These are phyloP conservation scores for Cladosporium sphaerospermum DNA, from an alignment of 2,329 filamentous ascomycete species.

Conservation along the genomic window DNA sequence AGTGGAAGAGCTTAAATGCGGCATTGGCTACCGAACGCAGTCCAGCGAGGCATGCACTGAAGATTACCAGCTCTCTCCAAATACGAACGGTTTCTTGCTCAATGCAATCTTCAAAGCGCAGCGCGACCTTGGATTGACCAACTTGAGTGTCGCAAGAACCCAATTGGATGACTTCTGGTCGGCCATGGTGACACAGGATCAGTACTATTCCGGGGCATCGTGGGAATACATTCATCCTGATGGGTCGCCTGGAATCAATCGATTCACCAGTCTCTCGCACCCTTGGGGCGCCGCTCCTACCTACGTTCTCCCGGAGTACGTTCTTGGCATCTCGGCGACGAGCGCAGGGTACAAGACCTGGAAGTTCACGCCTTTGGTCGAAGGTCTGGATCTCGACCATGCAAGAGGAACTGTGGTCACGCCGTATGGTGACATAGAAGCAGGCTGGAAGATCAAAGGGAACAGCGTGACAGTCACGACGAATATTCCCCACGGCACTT, in stretches of 20 bases:
- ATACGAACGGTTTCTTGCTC: slow-evolving; percentile 42
- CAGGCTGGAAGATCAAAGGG: slow-evolving; percentile 19
- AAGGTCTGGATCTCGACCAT: slow-evolving; percentile 24
- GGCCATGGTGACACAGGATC: slow-evolving; percentile 35
- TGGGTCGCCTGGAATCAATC: slow-evolving; percentile 35
- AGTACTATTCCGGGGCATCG: slow-evolving; percentile 34
- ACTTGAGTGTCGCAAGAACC: slow-evolving; percentile 21
- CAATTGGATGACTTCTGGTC: slow-evolving; percentile 38
- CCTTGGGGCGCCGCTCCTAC: slow-evolving; percentile 43
- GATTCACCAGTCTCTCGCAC: slow-evolving; percentile 40
- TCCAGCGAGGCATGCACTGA: slow-evolving; percentile 19
- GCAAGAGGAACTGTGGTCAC: slow-evolving; percentile 25
- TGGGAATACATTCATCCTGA: slow-evolving; percentile 43
- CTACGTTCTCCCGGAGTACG: slow-evolving; percentile 38
- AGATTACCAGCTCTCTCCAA: slow-evolving; percentile 36
- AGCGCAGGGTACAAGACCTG: slow-evolving; percentile 25
- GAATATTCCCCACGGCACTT: neutral
- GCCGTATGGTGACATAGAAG: slow-evolving; percentile 20
- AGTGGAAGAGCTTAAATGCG: slow-evolving; percentile 28
- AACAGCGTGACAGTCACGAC: neutral
- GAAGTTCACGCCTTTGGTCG: slow-evolving; percentile 24
- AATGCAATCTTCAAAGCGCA: slow-evolving; percentile 30
- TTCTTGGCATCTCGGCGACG: slow-evolving; percentile 24
- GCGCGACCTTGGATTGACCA: slow-evolving; percentile 19
- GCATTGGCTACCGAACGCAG: slow-evolving; percentile 33